Percentiles rank a stretch among this genome's conserved stretches.
Evolutionary conservation across 2,329 filamentous ascomycete species (phyloP).

Genomic region (Fusarium phyllophilum): DNA sequence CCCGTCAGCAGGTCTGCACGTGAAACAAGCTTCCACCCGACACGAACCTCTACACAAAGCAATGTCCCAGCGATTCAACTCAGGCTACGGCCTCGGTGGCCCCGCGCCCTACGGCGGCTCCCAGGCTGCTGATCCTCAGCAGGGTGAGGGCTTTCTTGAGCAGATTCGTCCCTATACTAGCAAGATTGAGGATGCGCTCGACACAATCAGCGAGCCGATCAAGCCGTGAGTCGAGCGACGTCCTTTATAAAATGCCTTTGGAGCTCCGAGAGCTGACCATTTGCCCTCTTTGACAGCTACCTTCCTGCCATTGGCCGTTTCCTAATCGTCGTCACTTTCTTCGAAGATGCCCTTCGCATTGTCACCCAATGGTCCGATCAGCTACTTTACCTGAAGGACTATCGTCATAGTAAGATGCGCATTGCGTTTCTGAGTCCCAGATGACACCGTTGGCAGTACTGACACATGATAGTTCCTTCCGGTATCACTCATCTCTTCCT

Average conservation of each 20-base stretch:
- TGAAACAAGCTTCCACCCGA: slow-evolving; percentile 25
- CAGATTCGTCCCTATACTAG: slow-evolving; percentile 93
- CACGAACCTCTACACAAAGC: slow-evolving; percentile 12
- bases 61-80: slow-evolving; percentile 68
- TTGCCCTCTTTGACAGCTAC: slow-evolving; percentile 67
- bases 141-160: slow-evolving; percentile 73
- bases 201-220: slow-evolving; percentile 86
- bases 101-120: slow-evolving; percentile 73
- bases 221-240: slow-evolving; percentile 75
- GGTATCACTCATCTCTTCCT: slow-evolving; percentile 95
- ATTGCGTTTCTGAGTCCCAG: not conserved
- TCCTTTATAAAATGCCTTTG: slow-evolving; percentile 2
- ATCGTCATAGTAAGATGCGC: slow-evolving; percentile 81
- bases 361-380: slow-evolving; percentile 98
- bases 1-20: slow-evolving; percentile 44
- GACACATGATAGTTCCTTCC: slow-evolving; percentile 73
- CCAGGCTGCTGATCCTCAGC: slow-evolving; percentile 66
- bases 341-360: slow-evolving; percentile 96
- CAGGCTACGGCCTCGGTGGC: slow-evolving; percentile 85
- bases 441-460: slow-evolving; percentile 9
- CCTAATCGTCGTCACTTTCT: slow-evolving; percentile 96
- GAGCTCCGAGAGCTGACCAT: slow-evolving; percentile 28
- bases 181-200: slow-evolving; percentile 96
- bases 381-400: slow-evolving; percentile 90
- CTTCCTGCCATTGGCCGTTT: slow-evolving; percentile 96